Conservation (phyloP, 495 filamentous ascomycete species). For the Aspergillus egyptiacus region DNA sequence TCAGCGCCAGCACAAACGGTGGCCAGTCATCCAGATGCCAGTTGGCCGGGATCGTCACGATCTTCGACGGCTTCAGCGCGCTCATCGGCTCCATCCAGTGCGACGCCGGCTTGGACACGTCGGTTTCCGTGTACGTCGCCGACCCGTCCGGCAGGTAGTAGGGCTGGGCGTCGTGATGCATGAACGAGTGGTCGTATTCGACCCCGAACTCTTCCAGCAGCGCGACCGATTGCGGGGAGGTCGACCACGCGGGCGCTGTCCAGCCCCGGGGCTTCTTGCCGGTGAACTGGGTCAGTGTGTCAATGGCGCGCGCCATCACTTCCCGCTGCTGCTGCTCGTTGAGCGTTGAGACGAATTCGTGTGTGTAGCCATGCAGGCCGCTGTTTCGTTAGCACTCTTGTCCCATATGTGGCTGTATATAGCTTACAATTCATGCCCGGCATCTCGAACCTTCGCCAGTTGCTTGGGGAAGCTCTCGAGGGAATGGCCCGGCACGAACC, state of each 20-base stretch:
- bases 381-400: neutral
- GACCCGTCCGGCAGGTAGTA: slow-evolving; percentile 47
- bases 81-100: slow-evolving; percentile 56
- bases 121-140: slow-evolving; percentile 39
- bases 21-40: slow-evolving; percentile 56
- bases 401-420: too few species aligned
- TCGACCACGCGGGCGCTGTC: slow-evolving; percentile 34
- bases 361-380: slow-evolving; percentile 54
- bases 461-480: slow-evolving; percentile 54
- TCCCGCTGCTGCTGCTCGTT: slow-evolving; percentile 47
- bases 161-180: slow-evolving; percentile 48
- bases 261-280: slow-evolving; percentile 47
- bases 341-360: slow-evolving; percentile 47
- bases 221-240: neutral
- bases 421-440: slow-evolving; percentile 45
- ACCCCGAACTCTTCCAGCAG: slow-evolving; percentile 37
- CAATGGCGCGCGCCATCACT: slow-evolving; percentile 45
- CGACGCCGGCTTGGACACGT: slow-evolving; percentile 43
- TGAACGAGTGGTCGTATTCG: slow-evolving; percentile 48
- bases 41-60: slow-evolving; percentile 51
- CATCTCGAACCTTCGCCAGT: slow-evolving; percentile 45
- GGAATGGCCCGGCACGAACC: slow-evolving; percentile 60
- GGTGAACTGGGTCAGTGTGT: slow-evolving; percentile 35
- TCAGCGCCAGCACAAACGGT: slow-evolving; percentile 28
- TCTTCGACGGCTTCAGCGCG: slow-evolving; percentile 19